phyloP scores from a whole-genome alignment of 208 protist species.

The Trypanosoma lewisi region DNA sequence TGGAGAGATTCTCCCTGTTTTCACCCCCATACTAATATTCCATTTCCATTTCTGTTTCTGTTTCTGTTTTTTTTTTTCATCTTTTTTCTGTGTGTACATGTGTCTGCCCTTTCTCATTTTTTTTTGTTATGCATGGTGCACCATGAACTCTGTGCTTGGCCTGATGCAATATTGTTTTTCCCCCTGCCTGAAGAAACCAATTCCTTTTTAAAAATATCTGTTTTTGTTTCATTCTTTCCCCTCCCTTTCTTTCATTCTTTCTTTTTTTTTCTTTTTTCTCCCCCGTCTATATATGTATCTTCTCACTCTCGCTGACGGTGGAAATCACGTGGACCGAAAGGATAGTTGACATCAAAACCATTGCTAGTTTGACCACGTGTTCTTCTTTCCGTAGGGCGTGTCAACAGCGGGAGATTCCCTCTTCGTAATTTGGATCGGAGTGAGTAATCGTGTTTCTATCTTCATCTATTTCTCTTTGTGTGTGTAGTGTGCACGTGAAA shows the following conservation, averaged over 20 bases:
- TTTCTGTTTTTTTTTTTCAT: slow-evolving; percentile 4
- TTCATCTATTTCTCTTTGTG: background rate
- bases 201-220: too few relatives aligned
- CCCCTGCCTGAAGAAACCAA: too few relatives aligned
- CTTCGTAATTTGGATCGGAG: too few relatives aligned
- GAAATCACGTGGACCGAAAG: background rate
- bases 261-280: slow-evolving; percentile 19
- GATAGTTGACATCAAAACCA: background rate
- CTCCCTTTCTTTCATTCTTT: background rate
- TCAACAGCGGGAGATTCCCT: background rate
- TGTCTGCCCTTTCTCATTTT: too few relatives aligned
- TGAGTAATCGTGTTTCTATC: background rate
- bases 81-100: background rate
- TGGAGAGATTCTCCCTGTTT: background rate
- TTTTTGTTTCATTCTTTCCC: background rate
- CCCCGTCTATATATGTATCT: slow-evolving; percentile 6
- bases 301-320: too few relatives aligned
- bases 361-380: background rate
- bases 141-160: too few relatives aligned
- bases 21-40: background rate
- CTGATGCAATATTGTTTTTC: too few relatives aligned
- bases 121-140: too few relatives aligned
- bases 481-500: too few relatives aligned
- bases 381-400: background rate
- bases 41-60: background rate